Base-by-base conservation (phyloP, 2,329 filamentous ascomycete genomes). In the Drechslerella dactyloides region DNA sequence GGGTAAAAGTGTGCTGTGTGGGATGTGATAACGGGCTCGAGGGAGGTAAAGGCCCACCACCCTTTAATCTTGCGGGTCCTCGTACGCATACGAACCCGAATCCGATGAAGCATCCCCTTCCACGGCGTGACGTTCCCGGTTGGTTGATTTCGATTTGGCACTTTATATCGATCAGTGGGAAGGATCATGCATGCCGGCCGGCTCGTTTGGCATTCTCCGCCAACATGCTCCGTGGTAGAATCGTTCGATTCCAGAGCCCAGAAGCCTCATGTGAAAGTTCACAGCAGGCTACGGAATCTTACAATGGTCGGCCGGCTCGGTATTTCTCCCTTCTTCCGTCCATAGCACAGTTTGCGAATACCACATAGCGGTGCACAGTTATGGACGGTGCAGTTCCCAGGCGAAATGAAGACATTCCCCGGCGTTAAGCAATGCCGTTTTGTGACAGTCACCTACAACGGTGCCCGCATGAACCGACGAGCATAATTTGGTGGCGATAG, bases 51-150 rank as follows among this genome's bases (percentile, higher is more conserved):
- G 52, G 57, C 65, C 65, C 65, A 69, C 65, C 62, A 63, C 44
- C 65, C 65, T 69, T 69, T 69, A 69, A 69, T 69, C 53, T 63
- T 61, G 58, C 33, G 24, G 37, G 37, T 42, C 37, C n/a, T 17
- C 13, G 37, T 62, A 48, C 50, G 37, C 35, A 62, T 54, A 42
- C 57, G 27, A 42, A 17, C 58, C 65, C 65, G 65, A 62, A 62
- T 69, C 58, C 65, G 65, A 53, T 54, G 48, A 62, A 15, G 24
- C 33, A 46, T 42, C 27, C 27, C 27, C 2, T 4, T n/a, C n/a
- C n/a, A n/a, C n/a, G n/a, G 37, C 37, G n/a, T 42, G 37, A 15
- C 13, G 13, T 15, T 42, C 5, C 37, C 11, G 37, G 48, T 27
- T 19, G 17, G 33, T 58, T 69, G 51, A 52, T 60, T 46, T 60